Evolutionary conservation across 805 yeast species (phyloP).

Genomic region (Pichia cabralensis): DNA sequence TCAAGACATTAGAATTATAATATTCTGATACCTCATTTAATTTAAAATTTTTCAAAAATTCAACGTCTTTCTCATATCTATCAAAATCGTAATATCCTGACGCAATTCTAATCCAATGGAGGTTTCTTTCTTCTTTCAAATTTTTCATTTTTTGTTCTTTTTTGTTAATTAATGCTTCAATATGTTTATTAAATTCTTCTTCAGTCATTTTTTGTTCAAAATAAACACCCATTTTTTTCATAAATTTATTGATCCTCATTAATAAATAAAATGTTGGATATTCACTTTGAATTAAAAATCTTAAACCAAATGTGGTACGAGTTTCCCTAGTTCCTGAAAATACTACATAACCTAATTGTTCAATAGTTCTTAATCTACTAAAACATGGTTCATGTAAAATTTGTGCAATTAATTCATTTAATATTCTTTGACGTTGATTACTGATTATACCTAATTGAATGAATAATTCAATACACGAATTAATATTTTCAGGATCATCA

Average conservation of each 20-base stretch:
- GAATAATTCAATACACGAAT: constrained; percentile 75
- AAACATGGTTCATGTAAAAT: constrained; percentile 82
- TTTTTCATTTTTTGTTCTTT: constrained; percentile 68
- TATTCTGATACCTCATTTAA: constrained; percentile 43
- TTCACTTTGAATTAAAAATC: constrained; percentile 79
- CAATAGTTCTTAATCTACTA: constrained; percentile 82
- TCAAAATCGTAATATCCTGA: constrained; percentile 74
- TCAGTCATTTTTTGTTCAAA: constrained; percentile 37
- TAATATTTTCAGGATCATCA: constrained; percentile 62
- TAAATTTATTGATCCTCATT: constrained; percentile 62
- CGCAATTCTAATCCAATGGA: constrained; percentile 58
- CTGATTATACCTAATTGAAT: constrained; percentile 51
- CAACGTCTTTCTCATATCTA: constrained; percentile 47
- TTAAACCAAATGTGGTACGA: constrained; percentile 62
- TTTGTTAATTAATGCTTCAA: constrained; percentile 54
- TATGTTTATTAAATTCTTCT: constrained; percentile 60
- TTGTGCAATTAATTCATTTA: constrained; percentile 59
- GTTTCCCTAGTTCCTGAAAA: constrained; percentile 64
- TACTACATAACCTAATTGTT: constrained; percentile 92
- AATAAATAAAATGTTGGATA: constrained; percentile 65
- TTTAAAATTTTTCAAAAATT: constrained; percentile 40
- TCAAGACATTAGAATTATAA: constrained; percentile 35
- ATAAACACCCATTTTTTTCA: constrained; percentile 35
- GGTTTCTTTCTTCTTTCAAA: constrained; percentile 60
- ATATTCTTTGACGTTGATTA: constrained; percentile 35